A percentile compares a stretch with the other conserved stretches of the same genome.
These are phyloP conservation scores for Trichoderma lentiforme DNA, from an alignment of 2,329 filamentous ascomycete genomes.

Conservation along the genomic window DNA sequence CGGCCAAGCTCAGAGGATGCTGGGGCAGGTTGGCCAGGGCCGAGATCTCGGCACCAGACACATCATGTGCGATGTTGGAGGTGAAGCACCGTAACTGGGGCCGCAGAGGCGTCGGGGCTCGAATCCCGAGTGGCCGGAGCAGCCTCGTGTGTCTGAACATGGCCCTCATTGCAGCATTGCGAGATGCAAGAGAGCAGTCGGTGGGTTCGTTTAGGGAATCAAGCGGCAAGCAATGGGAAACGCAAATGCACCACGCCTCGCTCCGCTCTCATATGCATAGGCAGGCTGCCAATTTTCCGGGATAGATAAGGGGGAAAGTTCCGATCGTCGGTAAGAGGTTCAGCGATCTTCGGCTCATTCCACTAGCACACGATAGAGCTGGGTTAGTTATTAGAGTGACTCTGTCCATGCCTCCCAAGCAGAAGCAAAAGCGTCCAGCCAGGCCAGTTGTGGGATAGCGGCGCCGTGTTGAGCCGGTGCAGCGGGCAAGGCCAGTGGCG, in stretches of 20 bases:
- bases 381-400: background rate
- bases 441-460: background rate
- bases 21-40: slow-evolving; percentile 73
- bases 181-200: background rate
- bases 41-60: slow-evolving; percentile 72
- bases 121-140: slow-evolving; percentile 11
- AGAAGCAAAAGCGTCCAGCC: background rate
- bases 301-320: background rate
- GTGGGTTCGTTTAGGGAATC: background rate
- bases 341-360: background rate
- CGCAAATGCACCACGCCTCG: background rate
- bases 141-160: slow-evolving; percentile 19
- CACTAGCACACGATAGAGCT: background rate
- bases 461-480: slow-evolving; percentile 8
- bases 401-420: background rate
- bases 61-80: slow-evolving; percentile 28
- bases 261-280: background rate
- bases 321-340: background rate
- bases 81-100: slow-evolving; percentile 21
- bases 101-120: background rate
- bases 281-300: background rate
- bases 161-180: slow-evolving; percentile 25
- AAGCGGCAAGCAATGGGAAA: background rate
- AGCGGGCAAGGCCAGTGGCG: background rate
- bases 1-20: slow-evolving; percentile 78